A percentile compares a stretch with the other conserved stretches of the same genome.
These are phyloP conservation scores for Amylostereum areolatum DNA, from an alignment of 1,284 basidiomycete genomes.

Conservation along the genomic window DNA sequence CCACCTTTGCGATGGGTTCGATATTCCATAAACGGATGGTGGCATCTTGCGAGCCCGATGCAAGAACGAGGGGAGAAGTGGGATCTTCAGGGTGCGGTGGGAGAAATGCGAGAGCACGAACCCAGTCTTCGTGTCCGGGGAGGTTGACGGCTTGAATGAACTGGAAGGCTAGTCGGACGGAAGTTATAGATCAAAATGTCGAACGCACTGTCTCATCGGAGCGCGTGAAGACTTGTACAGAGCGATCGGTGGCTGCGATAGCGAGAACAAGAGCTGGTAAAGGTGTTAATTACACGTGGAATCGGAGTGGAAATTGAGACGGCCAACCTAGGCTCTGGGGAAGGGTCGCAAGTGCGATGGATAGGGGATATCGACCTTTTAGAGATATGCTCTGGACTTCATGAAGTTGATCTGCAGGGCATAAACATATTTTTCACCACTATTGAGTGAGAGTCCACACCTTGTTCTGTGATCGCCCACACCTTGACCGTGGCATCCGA, in stretches of 20 bases:
- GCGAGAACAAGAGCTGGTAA: slow-evolving; percentile 65
- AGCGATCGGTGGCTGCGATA: slow-evolving; percentile 70
- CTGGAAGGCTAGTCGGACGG: slow-evolving; percentile 25
- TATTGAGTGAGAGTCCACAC: slow-evolving; percentile 22
- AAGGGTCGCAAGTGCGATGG: slow-evolving; percentile 57
- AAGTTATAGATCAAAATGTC: background rate
- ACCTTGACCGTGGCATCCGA: slow-evolving; percentile 75
- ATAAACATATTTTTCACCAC: slow-evolving; percentile 5
- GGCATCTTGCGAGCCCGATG: slow-evolving; percentile 90
- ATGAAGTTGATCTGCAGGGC: slow-evolving; percentile 31
- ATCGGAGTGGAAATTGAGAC: background rate
- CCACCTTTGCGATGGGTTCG: slow-evolving; percentile 31
- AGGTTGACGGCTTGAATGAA: slow-evolving; percentile 58
- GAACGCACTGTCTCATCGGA: slow-evolving; percentile 46
- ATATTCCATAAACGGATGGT: slow-evolving; percentile 90
- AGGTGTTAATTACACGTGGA: background rate
- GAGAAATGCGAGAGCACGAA: slow-evolving; percentile 73
- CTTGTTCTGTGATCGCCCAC: slow-evolving; percentile 45
- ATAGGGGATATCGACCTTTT: slow-evolving; percentile 70
- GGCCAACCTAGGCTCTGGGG: slow-evolving; percentile 60
- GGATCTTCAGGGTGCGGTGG: slow-evolving; percentile 15
- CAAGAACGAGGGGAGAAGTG: slow-evolving; percentile 50
- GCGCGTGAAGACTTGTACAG: slow-evolving; percentile 71
- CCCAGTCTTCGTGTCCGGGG: slow-evolving; percentile 93
- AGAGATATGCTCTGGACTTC: slow-evolving; percentile 59